Evolutionary conservation across 192 early-diverging fungal genomes (phyloP).

Genomic region (Thamnidium elegans): DNA sequence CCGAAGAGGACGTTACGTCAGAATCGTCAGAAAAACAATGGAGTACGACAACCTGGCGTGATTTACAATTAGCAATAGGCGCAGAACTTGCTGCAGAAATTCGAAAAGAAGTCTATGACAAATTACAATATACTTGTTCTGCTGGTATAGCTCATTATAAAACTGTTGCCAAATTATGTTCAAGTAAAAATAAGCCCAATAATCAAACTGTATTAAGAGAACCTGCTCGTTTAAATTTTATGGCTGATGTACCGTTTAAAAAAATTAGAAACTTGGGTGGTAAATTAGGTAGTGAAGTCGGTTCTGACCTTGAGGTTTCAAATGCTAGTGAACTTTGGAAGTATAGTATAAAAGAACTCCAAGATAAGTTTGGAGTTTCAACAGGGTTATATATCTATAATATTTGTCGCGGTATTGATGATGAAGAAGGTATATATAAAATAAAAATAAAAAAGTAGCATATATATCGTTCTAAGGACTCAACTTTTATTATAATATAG

Average conservation of each 20-base stretch:
- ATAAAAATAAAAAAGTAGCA: not conserved
- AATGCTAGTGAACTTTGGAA: conserved; percentile 59
- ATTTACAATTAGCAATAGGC: conserved; percentile 74
- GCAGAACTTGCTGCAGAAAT: conserved; percentile 68
- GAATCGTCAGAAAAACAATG: not conserved
- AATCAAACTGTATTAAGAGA: conserved; percentile 76
- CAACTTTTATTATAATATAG: conserved; percentile 10
- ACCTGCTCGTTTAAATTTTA: conserved; percentile 52
- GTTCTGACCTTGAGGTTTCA: conserved; percentile 52
- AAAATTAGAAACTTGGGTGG: conserved; percentile 89
- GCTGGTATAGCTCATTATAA: conserved; percentile 86
- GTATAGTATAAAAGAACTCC: conserved; percentile 43
- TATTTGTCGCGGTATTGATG: conserved; percentile 60
- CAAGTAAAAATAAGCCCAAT: conserved; percentile 81
- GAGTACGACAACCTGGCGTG: conserved; percentile 53
- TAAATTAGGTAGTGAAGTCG: conserved; percentile 75
- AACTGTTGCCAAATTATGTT: conserved; percentile 81
- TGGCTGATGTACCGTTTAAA: conserved; percentile 62
- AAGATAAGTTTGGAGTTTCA: conserved; percentile 48
- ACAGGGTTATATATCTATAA: conserved; percentile 57
- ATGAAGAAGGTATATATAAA: conserved; percentile 39
- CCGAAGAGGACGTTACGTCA: conserved; percentile 17
- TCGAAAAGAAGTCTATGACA: conserved; percentile 56
- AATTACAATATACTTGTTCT: conserved; percentile 79
- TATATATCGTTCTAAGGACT: too few species aligned